Conservation (phyloP, 495 filamentous ascomycete genomes). For the Penicillium ucsense region DNA sequence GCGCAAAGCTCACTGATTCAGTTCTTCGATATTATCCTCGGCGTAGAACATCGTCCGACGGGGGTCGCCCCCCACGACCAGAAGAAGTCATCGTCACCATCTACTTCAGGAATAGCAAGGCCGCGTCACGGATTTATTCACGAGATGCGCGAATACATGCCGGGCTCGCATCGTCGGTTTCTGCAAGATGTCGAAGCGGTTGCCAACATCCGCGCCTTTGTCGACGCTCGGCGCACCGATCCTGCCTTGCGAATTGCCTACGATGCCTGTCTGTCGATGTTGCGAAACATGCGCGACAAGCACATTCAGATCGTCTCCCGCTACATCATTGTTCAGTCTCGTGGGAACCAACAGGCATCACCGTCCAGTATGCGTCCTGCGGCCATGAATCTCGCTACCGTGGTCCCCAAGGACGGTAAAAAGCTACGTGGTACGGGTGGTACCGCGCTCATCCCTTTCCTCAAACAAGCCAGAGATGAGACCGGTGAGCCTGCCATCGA, state of each 20-base stretch:
- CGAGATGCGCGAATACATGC: constrained; percentile 97
- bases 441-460: constrained; percentile 83
- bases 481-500: constrained; percentile 87
- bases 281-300: constrained; percentile 82
- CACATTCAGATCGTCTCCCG: constrained; percentile 94
- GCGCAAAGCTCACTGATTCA: constrained; percentile 92
- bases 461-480: constrained; percentile 93
- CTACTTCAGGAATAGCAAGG: constrained; percentile 9
- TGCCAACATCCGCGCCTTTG: constrained; percentile 82
- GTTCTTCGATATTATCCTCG: constrained; percentile 88
- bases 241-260: constrained; percentile 65
- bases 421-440: constrained; percentile 85
- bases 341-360: constrained; percentile 41
- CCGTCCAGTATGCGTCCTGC: constrained; percentile 33
- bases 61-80: constrained; percentile 48
- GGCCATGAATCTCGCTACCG: constrained; percentile 58
- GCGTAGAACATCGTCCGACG: constrained; percentile 84
- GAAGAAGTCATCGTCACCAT: neutral
- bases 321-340: constrained; percentile 72
- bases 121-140: constrained; percentile 78
- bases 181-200: constrained; percentile 68
- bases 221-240: constrained; percentile 53
- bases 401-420: constrained; percentile 32
- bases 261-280: constrained; percentile 84
- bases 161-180: constrained; percentile 82